Conservation (phyloP, 306 rosid species). For the Quercus bicolor region DNA sequence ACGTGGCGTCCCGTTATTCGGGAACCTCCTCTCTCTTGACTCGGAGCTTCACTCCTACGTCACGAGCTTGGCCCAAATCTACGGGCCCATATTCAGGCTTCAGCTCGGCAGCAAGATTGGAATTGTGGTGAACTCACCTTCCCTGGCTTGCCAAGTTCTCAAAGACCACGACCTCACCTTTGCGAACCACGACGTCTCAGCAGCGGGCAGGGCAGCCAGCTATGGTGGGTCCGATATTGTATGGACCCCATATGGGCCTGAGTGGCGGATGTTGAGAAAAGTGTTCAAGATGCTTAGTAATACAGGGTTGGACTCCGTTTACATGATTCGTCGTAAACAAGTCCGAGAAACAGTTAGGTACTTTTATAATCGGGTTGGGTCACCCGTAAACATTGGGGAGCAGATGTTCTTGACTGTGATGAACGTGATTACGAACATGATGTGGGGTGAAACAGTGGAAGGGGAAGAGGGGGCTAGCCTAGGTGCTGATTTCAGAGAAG, state of each 20-base stretch:
- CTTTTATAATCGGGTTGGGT: slow-evolving; percentile 32
- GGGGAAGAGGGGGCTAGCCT: slow-evolving; percentile 43
- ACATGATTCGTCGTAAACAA: slow-evolving; percentile 53
- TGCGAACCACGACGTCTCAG: slow-evolving; percentile 78
- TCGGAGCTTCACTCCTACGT: slow-evolving; percentile 81
- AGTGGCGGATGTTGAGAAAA: slow-evolving; percentile 86
- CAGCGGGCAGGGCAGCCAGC: slow-evolving; percentile 17
- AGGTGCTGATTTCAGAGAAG: slow-evolving; percentile 62
- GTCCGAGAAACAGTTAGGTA: slow-evolving; percentile 37
- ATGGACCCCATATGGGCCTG: slow-evolving; percentile 67
- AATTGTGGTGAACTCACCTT: slow-evolving; percentile 48
- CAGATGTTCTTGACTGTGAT: slow-evolving; percentile 52
- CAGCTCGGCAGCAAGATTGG: slow-evolving; percentile 52
- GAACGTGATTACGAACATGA: slow-evolving; percentile 60
- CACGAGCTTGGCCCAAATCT: slow-evolving; percentile 30
- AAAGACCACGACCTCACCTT: slow-evolving; percentile 58
- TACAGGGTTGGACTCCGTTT: slow-evolving; percentile 49
- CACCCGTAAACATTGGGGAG: slow-evolving; percentile 50
- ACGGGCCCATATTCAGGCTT: slow-evolving; percentile 69
- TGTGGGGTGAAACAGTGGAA: slow-evolving; percentile 71
- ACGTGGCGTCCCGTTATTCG: slow-evolving; percentile 56
- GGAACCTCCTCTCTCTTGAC: slow-evolving; percentile 60
- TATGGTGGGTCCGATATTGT: slow-evolving; percentile 60
- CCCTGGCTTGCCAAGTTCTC: slow-evolving; percentile 51
- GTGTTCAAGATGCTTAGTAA: slow-evolving; percentile 70